These are phyloP conservation scores for Rhizopogon sp. DNA, from an alignment of 768 basidiomycete genomes.

Conservation along the genomic window DNA sequence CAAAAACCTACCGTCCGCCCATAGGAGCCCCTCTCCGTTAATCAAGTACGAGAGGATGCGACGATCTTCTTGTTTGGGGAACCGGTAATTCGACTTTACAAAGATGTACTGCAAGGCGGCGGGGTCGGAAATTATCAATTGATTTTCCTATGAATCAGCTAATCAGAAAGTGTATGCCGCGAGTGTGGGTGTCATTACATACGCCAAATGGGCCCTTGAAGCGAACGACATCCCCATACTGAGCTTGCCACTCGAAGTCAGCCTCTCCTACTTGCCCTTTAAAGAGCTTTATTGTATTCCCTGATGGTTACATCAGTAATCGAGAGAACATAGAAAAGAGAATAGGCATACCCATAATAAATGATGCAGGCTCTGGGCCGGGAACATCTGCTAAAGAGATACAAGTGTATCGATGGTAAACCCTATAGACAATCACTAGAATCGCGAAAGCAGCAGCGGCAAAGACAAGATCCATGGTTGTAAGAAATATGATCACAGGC, in stretches of 20 bases:
- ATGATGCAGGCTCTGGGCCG: conserved; percentile 20
- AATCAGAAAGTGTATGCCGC: conserved; percentile 3
- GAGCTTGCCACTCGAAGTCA: conserved; percentile 25
- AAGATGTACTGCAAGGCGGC: conserved; percentile 38
- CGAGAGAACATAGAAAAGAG: conserved; percentile 6
- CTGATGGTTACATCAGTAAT: conserved; percentile 18
- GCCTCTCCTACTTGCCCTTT: conserved; percentile 18
- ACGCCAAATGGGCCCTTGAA: conserved; percentile 25
- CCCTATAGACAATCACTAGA: conserved; percentile 4
- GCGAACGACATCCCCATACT: conserved; percentile 24
- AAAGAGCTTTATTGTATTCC: conserved; percentile 23
- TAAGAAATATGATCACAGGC: not conserved
- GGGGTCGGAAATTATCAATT: conserved; percentile 42
- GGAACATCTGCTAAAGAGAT: conserved; percentile 12
- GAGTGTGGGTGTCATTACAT: conserved; percentile 1
- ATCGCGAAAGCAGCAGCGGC: conserved; percentile 1
- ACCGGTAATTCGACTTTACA: conserved; percentile 39
- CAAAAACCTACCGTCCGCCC: conserved; percentile 33
- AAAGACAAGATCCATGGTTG: conserved; percentile 8
- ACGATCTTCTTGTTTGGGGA: conserved; percentile 29
- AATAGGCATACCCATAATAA: conserved; percentile 10
- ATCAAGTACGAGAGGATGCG: conserved; percentile 10
- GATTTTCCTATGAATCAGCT: conserved; percentile 31
- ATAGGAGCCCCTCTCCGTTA: conserved; percentile 31
- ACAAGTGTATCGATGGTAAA: conserved; percentile 1